These are phyloP conservation scores for Ceriops decandra DNA, from an alignment of 345 rosid genomes.

Conservation along the genomic window DNA sequence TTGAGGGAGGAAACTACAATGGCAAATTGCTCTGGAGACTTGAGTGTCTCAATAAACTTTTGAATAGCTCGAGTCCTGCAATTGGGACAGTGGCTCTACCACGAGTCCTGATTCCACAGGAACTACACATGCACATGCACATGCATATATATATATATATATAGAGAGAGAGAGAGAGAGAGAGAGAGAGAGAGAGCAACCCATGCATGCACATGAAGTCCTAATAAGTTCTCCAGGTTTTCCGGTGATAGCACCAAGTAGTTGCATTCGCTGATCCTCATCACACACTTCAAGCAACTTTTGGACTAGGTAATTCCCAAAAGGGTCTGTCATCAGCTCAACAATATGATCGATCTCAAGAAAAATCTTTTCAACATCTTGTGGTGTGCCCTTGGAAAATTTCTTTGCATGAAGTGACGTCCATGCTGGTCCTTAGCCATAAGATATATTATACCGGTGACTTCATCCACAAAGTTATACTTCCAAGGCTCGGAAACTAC, in stretches of 20 bases:
- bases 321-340: conserved; percentile 73
- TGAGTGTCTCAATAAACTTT: conserved; percentile 68
- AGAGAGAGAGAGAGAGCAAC: conserved; percentile 27
- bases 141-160: background rate
- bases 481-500: conserved; percentile 41
- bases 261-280: conserved; percentile 57
- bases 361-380: conserved; percentile 62
- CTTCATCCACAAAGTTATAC: conserved; percentile 49
- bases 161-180: conserved; percentile 16
- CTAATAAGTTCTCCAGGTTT: conserved; percentile 56
- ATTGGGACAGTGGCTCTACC: background rate
- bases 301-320: conserved; percentile 76
- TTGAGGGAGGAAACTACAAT: conserved; percentile 55
- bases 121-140: background rate
- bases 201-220: conserved; percentile 81
- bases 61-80: conserved; percentile 80
- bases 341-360: conserved; percentile 55
- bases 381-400: conserved; percentile 50
- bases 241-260: conserved; percentile 51
- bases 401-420: conserved; percentile 64
- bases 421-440: conserved; percentile 80
- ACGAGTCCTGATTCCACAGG: background rate
- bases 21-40: conserved; percentile 50
- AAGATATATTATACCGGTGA: conserved; percentile 48
- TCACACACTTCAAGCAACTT: conserved; percentile 69